Conservation (phyloP, 805 yeast species). For the Pichia thaimueangensis region DNA sequence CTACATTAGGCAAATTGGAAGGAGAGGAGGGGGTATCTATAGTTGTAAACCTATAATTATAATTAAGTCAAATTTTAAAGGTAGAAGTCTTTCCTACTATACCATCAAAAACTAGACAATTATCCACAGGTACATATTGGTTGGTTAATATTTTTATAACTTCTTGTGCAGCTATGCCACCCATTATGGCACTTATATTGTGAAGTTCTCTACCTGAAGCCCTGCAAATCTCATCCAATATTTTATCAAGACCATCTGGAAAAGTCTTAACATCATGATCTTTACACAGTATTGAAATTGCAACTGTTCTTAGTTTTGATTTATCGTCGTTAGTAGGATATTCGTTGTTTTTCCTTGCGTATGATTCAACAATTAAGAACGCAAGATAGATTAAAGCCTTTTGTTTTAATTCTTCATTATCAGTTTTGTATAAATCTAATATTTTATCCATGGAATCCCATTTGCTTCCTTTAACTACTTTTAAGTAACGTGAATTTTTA, state of each 20-base stretch:
- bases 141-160: conserved; percentile 64
- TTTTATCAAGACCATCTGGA: conserved; percentile 34
- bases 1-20: neutral
- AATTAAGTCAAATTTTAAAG: neutral
- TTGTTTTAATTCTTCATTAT: conserved; percentile 11
- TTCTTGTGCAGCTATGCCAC: conserved; percentile 86
- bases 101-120: conserved; percentile 70
- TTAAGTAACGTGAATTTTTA: conserved; percentile 50
- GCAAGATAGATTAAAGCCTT: conserved; percentile 33
- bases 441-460: neutral
- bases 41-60: neutral
- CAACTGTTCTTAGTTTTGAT: conserved; percentile 18
- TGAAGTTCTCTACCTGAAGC: conserved; percentile 41
- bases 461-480: conserved; percentile 26
- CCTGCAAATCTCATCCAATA: conserved; percentile 37
- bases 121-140: conserved; percentile 76
- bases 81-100: conserved; percentile 39
- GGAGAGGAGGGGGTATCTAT: too few species aligned
- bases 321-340: conserved; percentile 18
- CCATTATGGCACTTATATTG: conserved; percentile 62
- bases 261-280: conserved; percentile 10
- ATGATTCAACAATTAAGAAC: conserved; percentile 30
- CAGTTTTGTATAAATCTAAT: neutral
- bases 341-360: conserved; percentile 23
- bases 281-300: conserved; percentile 24